phyloP scores from a whole-genome alignment of 208 protist genomes.

The Acanthamoeba rhysodes region DNA sequence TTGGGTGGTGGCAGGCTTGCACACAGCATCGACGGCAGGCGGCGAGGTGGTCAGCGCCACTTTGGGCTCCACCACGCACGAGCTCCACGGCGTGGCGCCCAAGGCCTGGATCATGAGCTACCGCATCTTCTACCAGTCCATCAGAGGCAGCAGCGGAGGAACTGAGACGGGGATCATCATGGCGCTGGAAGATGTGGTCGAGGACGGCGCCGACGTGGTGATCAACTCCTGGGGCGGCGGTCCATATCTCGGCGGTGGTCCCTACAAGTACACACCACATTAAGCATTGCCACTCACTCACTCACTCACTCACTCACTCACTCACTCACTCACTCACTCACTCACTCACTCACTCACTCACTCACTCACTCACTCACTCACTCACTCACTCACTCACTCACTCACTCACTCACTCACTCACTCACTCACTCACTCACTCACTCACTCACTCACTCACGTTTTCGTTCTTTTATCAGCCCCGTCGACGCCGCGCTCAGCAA shows the following conservation, averaged over 20 bases:
- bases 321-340: too few species aligned
- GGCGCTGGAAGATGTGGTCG: not conserved
- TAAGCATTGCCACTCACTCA: too few species aligned
- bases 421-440: too few species aligned
- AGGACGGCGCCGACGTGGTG: constrained; percentile 16
- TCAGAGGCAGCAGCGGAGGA: not conserved
- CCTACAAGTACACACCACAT: not conserved
- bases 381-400: too few species aligned
- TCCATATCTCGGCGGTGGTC: not conserved
- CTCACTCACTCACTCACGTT: too few species aligned
- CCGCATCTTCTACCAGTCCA: not conserved
- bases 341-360: too few species aligned
- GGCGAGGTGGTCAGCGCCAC: not conserved
- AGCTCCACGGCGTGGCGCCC: not conserved
- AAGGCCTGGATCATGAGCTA: constrained; percentile 42
- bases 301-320: too few species aligned
- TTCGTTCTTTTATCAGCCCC: not conserved
- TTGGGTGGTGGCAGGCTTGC: not conserved
- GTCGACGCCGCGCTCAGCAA: not conserved
- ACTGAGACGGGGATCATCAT: not conserved
- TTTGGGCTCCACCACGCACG: not conserved
- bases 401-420: too few species aligned
- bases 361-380: too few species aligned
- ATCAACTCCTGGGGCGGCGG: not conserved
- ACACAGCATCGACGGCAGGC: not conserved